A percentile compares a stretch with the other conserved stretches of the same genome.
phyloP scores from a whole-genome alignment of 495 filamentous ascomycete genomes.

The Evernia prunastri region DNA sequence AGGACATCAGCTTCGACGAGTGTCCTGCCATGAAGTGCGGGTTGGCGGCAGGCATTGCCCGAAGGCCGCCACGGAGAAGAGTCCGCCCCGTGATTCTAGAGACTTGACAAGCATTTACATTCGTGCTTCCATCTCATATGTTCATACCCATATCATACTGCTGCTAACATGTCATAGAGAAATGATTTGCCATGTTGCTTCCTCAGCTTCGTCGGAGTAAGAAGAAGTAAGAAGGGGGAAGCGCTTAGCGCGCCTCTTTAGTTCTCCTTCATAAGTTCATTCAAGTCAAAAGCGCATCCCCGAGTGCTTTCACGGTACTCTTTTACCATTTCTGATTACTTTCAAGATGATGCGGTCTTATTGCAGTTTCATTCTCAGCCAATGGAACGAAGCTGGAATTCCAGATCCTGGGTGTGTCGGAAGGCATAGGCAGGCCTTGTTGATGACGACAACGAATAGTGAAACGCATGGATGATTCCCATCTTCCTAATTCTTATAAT shows the following conservation, averaged over 20 bases:
- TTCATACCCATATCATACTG: background rate
- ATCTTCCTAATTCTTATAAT: too few species aligned
- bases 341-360: background rate
- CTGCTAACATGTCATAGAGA: too few species aligned
- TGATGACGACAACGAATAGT: too few species aligned
- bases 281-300: too few species aligned
- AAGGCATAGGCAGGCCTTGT: too few species aligned
- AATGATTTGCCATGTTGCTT: too few species aligned
- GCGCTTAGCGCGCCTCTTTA: too few species aligned
- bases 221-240: too few species aligned
- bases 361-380: background rate
- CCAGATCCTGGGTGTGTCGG: background rate
- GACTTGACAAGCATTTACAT: background rate
- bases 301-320: too few species aligned
- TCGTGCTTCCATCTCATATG: background rate
- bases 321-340: background rate
- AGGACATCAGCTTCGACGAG: constrained; percentile 26
- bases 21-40: background rate
- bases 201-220: too few species aligned
- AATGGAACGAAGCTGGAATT: background rate
- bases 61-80: constrained; percentile 17
- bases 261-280: too few species aligned
- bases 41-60: constrained; percentile 19
- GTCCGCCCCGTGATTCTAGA: background rate
- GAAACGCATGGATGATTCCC: too few species aligned